A percentile compares a stretch with the other conserved stretches of the same genome.
These are phyloP conservation scores for Xylariaceae sp. DNA, from an alignment of 2,329 filamentous ascomycete genomes.

Conservation along the genomic window DNA sequence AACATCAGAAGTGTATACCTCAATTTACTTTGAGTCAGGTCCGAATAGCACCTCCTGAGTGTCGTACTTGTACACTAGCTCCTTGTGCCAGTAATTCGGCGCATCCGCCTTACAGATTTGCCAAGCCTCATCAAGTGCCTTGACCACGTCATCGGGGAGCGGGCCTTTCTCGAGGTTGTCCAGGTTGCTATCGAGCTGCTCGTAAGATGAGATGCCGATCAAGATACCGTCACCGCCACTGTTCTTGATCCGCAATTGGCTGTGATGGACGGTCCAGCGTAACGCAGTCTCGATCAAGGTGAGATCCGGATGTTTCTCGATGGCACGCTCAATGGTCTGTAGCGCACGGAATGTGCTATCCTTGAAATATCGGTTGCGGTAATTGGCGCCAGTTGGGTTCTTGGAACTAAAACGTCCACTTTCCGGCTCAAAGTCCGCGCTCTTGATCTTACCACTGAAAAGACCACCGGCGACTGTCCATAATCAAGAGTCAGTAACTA, in stretches of 20 bases:
- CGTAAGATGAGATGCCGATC: conserved; percentile 63
- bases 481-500: not conserved
- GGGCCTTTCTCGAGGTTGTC: conserved; percentile 70
- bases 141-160: conserved; percentile 76
- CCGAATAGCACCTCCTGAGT: conserved; percentile 66
- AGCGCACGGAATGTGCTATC: conserved; percentile 70
- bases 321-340: conserved; percentile 69
- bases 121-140: conserved; percentile 81
- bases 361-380: conserved; percentile 75
- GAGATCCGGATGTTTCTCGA: conserved; percentile 67
- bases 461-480: conserved; percentile 71
- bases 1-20: too few species aligned
- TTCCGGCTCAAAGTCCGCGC: conserved; percentile 63
- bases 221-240: conserved; percentile 66
- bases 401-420: conserved; percentile 74
- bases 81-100: conserved; percentile 62
- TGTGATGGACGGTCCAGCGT: conserved; percentile 77
- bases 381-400: conserved; percentile 56
- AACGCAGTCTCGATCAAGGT: conserved; percentile 76
- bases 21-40: conserved; percentile 48
- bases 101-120: conserved; percentile 66
- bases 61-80: conserved; percentile 72
- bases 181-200: conserved; percentile 65
- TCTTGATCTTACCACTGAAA: conserved; percentile 81
- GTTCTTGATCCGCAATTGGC: conserved; percentile 57